A percentile compares a stretch with the other conserved stretches of the same genome.
Conservation (phyloP, 2,329 filamentous ascomycete genomes). For the Beauveria caledonica region DNA sequence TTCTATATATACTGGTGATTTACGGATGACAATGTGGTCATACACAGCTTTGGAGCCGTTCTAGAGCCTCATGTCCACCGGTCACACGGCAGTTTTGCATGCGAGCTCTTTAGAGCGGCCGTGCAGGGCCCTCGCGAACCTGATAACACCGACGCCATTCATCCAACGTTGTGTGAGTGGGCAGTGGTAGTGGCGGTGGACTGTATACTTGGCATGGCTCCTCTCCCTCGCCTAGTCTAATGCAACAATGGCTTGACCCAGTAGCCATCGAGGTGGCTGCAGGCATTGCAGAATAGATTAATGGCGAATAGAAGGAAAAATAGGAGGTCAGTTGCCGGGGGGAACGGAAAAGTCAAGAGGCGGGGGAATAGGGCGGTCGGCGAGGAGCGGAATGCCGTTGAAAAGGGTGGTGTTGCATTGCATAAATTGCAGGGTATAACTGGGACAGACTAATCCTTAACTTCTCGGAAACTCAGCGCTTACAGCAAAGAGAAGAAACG, state of each 20-base stretch:
- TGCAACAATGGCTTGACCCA: background rate
- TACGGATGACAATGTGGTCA: background rate
- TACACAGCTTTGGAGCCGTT: background rate
- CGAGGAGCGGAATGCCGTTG: constrained; percentile 2
- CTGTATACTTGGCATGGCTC: background rate
- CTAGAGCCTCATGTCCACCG: constrained; percentile 1
- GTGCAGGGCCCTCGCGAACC: background rate
- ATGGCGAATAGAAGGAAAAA: background rate
- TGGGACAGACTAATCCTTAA: background rate
- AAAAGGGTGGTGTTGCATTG: background rate
- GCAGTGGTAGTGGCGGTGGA: background rate
- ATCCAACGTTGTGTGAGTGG: background rate
- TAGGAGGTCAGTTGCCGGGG: background rate
- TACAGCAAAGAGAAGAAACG: background rate
- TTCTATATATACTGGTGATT: background rate
- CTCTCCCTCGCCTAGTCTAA: background rate
- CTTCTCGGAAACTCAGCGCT: background rate
- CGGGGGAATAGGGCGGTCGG: background rate
- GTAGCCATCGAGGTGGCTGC: background rate
- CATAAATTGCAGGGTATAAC: background rate
- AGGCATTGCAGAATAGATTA: background rate
- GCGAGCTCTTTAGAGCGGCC: constrained; percentile 1
- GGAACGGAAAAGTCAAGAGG: background rate
- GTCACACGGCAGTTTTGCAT: constrained; percentile 8
- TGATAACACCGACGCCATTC: background rate